phyloP scores from a whole-genome alignment of 352 stramenopile species.

The Pythium coloratum region DNA sequence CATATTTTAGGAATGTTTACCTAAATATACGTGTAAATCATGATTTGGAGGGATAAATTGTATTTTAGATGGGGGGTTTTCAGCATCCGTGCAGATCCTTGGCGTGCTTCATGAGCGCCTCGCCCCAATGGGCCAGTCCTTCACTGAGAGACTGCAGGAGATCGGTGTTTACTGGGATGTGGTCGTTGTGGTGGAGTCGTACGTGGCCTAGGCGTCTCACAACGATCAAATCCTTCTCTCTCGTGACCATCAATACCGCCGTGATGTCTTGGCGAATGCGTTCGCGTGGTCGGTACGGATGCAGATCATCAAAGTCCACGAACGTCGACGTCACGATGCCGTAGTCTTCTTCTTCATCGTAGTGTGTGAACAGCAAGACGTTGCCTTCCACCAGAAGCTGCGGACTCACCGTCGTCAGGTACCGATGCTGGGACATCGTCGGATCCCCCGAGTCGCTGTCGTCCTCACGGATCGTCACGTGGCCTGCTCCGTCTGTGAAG shows the following conservation, averaged over 20 bases:
- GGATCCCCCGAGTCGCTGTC: slow-evolving; percentile 11
- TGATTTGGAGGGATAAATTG: no score
- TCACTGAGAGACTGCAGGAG: slow-evolving; percentile 37
- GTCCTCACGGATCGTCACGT: slow-evolving; percentile 25
- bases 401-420: slow-evolving; percentile 22
- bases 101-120: slow-evolving; percentile 37
- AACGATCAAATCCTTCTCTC: slow-evolving; percentile 21
- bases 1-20: no score
- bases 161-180: slow-evolving; percentile 30
- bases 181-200: slow-evolving; percentile 28
- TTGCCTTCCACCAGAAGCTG: slow-evolving; percentile 32
- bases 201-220: slow-evolving; percentile 31
- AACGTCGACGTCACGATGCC: slow-evolving; percentile 34
- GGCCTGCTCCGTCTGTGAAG: slow-evolving; percentile 21
- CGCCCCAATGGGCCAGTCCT: slow-evolving; percentile 35
- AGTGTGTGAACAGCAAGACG: slow-evolving; percentile 21
- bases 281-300: slow-evolving; percentile 35
- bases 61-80: neutral
- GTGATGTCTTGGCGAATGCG: slow-evolving; percentile 40
- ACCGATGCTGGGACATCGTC: slow-evolving; percentile 15
- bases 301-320: slow-evolving; percentile 38
- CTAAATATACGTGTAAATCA: no score
- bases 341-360: slow-evolving; percentile 24
- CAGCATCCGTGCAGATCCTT: neutral
- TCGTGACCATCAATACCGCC: slow-evolving; percentile 31